Evolutionary conservation across 2,329 filamentous ascomycete genomes (phyloP).

Genomic region (Talaromyces sp.): DNA sequence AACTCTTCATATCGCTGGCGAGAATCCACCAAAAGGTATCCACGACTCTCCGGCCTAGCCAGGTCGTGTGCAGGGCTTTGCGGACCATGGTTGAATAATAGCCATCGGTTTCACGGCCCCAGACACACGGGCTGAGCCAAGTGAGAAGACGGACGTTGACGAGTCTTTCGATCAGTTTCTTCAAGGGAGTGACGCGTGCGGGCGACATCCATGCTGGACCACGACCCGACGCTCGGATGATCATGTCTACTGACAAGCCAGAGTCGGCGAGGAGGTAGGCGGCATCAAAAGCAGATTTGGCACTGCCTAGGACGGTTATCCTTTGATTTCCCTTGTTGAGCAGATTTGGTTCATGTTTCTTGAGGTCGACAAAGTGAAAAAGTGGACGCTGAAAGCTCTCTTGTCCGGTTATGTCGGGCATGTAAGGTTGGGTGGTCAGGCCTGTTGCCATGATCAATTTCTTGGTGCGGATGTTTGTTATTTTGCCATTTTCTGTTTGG

Average conservation of each 20-base stretch:
- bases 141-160: slow-evolving; percentile 61
- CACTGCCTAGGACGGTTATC: slow-evolving; percentile 50
- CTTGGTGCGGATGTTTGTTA: slow-evolving; percentile 18
- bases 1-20: slow-evolving; percentile 42
- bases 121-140: slow-evolving; percentile 71
- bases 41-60: slow-evolving; percentile 44
- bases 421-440: slow-evolving; percentile 51
- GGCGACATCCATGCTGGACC: slow-evolving; percentile 36
- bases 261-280: slow-evolving; percentile 52
- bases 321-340: slow-evolving; percentile 25
- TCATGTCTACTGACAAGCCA: slow-evolving; percentile 44
- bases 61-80: slow-evolving; percentile 46
- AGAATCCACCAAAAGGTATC: slow-evolving; percentile 51
- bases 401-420: slow-evolving; percentile 46
- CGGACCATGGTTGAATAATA: slow-evolving; percentile 43
- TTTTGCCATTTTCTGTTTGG: slow-evolving; percentile 2
- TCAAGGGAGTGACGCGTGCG: slow-evolving; percentile 60
- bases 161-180: slow-evolving; percentile 62
- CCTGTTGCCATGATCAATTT: slow-evolving; percentile 60
- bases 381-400: slow-evolving; percentile 48
- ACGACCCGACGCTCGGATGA: slow-evolving; percentile 37
- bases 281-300: slow-evolving; percentile 60
- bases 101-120: slow-evolving; percentile 59
- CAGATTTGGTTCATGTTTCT: slow-evolving; percentile 25
- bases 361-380: slow-evolving; percentile 55